A percentile compares a stretch with the other conserved stretches of the same genome.
Conservation (phyloP, 768 basidiomycete genomes). For the Boletus fagicola region DNA sequence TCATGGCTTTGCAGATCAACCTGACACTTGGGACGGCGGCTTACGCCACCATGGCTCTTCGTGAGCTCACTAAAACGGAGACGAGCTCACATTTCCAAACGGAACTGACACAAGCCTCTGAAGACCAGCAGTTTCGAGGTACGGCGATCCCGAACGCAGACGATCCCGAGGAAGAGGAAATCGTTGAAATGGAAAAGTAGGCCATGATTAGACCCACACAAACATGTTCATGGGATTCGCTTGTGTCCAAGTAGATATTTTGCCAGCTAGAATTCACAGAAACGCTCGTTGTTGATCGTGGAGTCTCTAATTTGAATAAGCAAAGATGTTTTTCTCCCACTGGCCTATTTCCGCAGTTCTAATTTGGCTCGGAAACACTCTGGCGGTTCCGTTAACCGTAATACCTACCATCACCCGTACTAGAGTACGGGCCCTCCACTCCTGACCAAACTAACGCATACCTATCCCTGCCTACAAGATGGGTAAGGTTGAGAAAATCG, state of each 20-base stretch:
- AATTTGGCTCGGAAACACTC: neutral
- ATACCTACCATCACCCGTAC: neutral
- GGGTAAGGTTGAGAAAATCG: conserved; percentile 72
- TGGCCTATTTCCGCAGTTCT: neutral
- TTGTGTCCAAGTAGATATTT: neutral
- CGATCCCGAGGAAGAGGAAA: conserved; percentile 26
- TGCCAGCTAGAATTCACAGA: neutral
- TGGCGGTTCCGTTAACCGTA: neutral
- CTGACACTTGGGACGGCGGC: conserved; percentile 86
- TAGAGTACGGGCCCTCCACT: neutral
- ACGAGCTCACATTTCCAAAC: conserved; percentile 91
- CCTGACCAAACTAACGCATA: neutral
- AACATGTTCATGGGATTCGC: neutral
- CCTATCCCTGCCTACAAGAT: conserved; percentile 34
- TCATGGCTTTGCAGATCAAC: conserved; percentile 83
- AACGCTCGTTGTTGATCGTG: neutral
- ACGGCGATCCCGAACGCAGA: conserved; percentile 26
- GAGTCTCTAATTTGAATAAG: neutral
- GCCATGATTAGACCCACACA: neutral
- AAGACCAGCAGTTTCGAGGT: conserved; percentile 80
- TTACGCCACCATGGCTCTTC: conserved; percentile 97
- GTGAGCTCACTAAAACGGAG: conserved; percentile 93
- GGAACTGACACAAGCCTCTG: conserved; percentile 69
- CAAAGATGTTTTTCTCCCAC: neutral
- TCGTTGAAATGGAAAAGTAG: conserved; percentile 8